Evolutionary conservation across 495 filamentous ascomycete genomes (phyloP).

Genomic region (Xylaria sp.): DNA sequence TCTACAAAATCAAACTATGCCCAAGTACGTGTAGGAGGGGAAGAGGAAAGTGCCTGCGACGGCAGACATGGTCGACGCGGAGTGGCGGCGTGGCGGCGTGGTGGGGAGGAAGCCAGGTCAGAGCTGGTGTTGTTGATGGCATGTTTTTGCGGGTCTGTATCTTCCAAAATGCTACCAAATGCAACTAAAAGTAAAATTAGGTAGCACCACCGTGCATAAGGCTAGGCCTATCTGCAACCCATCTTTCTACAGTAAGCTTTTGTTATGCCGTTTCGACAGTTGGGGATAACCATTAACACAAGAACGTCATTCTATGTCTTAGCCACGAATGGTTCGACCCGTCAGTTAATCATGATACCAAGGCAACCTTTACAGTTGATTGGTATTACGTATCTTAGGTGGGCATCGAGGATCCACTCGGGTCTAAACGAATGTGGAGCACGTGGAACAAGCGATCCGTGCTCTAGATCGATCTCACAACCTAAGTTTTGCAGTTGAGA

Average conservation of each 20-base stretch:
- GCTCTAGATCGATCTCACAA: too few species aligned
- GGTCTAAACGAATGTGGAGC: too few species aligned
- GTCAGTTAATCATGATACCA: not conserved
- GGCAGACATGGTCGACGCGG: constrained; percentile 7
- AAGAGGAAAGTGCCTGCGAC: not conserved
- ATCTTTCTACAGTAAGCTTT: not conserved
- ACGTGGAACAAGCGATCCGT: too few species aligned
- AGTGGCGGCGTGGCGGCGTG: not conserved
- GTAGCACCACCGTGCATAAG: not conserved
- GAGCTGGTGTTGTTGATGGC: constrained; percentile 12
- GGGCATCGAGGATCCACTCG: too few species aligned
- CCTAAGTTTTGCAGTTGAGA: too few species aligned
- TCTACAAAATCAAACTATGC: not conserved
- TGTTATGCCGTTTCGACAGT: not conserved
- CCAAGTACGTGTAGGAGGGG: not conserved
- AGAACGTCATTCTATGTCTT: not conserved
- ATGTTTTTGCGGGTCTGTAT: constrained; percentile 4
- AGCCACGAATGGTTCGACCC: not conserved
- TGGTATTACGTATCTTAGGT: too few species aligned
- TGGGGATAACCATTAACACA: not conserved
- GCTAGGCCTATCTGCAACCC: not conserved
- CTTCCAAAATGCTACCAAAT: constrained; percentile 7
- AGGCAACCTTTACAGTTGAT: not conserved
- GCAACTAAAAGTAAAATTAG: too few species aligned
- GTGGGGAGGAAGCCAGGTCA: constrained; percentile 20